A percentile compares a stretch with the other conserved stretches of the same genome.
phyloP scores from a whole-genome alignment of 2,329 filamentous ascomycete species.

The Ceratocystis huliohia region DNA sequence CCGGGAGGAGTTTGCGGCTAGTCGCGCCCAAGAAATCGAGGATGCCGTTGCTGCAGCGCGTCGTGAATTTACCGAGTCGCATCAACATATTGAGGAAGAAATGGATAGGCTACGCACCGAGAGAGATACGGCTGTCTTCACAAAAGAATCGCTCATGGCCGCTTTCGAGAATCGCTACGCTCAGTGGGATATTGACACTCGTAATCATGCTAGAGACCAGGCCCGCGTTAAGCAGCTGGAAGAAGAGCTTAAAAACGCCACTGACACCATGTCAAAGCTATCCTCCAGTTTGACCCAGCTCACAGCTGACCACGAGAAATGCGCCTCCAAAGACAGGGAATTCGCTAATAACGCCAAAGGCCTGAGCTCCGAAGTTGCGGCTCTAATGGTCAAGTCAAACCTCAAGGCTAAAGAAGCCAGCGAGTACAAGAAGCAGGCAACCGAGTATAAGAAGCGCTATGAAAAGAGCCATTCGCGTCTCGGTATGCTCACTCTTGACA shows the following conservation, averaged over 20 bases:
- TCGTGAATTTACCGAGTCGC: slow-evolving; percentile 10
- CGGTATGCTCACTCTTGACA: slow-evolving; percentile 19
- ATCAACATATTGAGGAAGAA: slow-evolving; percentile 9
- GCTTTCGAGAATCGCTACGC: slow-evolving; percentile 19
- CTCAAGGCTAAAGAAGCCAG: slow-evolving; percentile 20
- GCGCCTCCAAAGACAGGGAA: slow-evolving; percentile 16
- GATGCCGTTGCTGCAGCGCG: slow-evolving; percentile 12
- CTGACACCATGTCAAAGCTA: slow-evolving; percentile 7
- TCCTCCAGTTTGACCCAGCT: slow-evolving; percentile 9
- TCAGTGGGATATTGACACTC: slow-evolving; percentile 16
- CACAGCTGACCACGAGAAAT: slow-evolving; percentile 13
- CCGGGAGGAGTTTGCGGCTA: not conserved
- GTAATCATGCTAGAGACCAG: slow-evolving; percentile 7
- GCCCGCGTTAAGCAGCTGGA: slow-evolving; percentile 3
- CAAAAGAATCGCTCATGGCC: slow-evolving; percentile 18
- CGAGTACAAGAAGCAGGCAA: slow-evolving; percentile 15
- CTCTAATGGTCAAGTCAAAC: slow-evolving; percentile 18
- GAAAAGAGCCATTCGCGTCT: slow-evolving; percentile 19
- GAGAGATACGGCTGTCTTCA: slow-evolving; percentile 17
- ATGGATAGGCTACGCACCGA: slow-evolving; percentile 12
- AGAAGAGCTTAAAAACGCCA: slow-evolving; percentile 12
- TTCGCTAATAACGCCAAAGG: slow-evolving; percentile 13
- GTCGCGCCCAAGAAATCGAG: slow-evolving; percentile 12
- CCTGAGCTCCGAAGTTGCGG: slow-evolving; percentile 15
- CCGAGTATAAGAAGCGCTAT: slow-evolving; percentile 19